Evolutionary conservation across 352 stramenopile genomes (phyloP).

Genomic region (Pythium periplocum): DNA sequence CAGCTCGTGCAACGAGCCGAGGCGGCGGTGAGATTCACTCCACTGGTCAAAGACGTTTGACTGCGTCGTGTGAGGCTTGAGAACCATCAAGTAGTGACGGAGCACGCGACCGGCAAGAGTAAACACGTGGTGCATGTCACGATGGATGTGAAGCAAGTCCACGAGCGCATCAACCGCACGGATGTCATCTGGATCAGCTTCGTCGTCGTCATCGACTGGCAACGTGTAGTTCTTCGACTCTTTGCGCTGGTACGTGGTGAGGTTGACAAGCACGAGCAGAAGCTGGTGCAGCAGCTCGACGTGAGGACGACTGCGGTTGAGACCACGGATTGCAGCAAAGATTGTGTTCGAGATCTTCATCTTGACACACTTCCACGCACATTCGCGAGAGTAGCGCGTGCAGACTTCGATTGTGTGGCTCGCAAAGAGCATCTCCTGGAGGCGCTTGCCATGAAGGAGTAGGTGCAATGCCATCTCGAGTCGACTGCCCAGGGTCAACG

Average conservation of each 20-base stretch:
- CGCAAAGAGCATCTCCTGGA: slow-evolving; percentile 91
- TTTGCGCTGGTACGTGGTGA: slow-evolving; percentile 68
- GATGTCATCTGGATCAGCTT: slow-evolving; percentile 48
- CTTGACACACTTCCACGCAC: slow-evolving; percentile 86
- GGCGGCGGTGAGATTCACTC: slow-evolving; percentile 47
- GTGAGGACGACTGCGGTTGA: slow-evolving; percentile 95
- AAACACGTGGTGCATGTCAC: slow-evolving; percentile 85
- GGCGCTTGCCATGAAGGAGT: slow-evolving; percentile 70
- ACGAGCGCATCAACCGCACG: slow-evolving; percentile 85
- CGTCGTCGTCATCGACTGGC: slow-evolving; percentile 5
- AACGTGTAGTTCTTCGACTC: slow-evolving; percentile 36
- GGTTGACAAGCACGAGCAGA: slow-evolving; percentile 82
- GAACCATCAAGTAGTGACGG: slow-evolving; percentile 45
- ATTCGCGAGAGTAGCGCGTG: slow-evolving; percentile 88
- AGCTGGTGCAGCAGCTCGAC: slow-evolving; percentile 91
- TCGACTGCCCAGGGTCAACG: slow-evolving; percentile 48
- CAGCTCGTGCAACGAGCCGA: slow-evolving; percentile 43
- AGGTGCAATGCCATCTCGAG: slow-evolving; percentile 72
- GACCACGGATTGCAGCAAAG: slow-evolving; percentile 87
- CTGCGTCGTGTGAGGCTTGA: slow-evolving; percentile 11
- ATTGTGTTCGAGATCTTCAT: slow-evolving; percentile 86
- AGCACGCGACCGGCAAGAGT: slow-evolving; percentile 55
- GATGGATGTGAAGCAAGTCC: slow-evolving; percentile 94
- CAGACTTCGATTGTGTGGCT: slow-evolving; percentile 90
- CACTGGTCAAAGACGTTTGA: slow-evolving; percentile 25